Percentiles rank a stretch among this genome's conserved stretches.
These are phyloP conservation scores for Paramyrothecium sp. DNA, from an alignment of 2,329 filamentous ascomycete species.

Conservation along the genomic window DNA sequence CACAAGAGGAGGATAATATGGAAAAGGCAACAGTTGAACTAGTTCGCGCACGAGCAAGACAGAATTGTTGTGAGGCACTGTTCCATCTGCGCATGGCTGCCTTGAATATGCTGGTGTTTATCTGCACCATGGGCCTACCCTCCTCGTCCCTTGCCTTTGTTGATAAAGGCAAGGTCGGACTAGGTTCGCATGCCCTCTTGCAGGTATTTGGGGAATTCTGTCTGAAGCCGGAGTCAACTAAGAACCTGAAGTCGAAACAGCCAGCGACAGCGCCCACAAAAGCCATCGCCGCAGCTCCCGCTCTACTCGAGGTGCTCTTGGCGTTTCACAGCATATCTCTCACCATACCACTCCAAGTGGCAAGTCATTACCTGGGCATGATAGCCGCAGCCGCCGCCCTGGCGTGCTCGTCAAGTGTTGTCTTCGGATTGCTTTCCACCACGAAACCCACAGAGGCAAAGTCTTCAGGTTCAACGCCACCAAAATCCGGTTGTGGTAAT, in stretches of 20 bases:
- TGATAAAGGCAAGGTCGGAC: background rate
- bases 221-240: background rate
- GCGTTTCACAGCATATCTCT: background rate
- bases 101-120: background rate
- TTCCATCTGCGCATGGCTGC: background rate
- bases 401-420: background rate
- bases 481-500: background rate
- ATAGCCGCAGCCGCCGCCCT: background rate
- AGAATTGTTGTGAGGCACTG: background rate
- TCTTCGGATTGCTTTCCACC: background rate
- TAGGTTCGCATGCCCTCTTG: background rate
- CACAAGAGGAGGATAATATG: background rate
- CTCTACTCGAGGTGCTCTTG: background rate
- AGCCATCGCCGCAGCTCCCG: background rate
- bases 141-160: background rate
- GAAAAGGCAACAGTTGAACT: background rate
- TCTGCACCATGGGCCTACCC: background rate
- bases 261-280: background rate
- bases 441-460: too few species aligned
- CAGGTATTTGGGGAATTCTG: background rate
- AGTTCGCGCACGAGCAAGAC: background rate
- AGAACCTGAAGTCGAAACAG: background rate
- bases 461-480: background rate
- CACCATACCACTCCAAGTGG: background rate
- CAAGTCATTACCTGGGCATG: background rate